Conservation (phyloP, 169 alveolate species). For the Plasmodium chabaudi region DNA sequence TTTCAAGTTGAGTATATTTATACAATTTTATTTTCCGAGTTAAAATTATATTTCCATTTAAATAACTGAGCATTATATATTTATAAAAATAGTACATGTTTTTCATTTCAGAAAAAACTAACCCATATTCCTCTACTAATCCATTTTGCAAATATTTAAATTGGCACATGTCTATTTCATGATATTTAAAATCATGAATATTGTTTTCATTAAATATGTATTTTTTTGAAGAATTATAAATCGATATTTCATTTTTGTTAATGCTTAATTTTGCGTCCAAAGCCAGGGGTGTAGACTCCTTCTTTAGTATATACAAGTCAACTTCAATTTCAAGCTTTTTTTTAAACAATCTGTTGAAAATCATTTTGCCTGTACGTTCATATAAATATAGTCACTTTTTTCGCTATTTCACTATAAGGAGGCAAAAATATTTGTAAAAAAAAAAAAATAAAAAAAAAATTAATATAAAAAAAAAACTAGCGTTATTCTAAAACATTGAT, state of each 20-base stretch:
- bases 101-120: conserved; percentile 25
- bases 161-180: conserved; percentile 61
- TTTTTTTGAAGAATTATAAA: conserved; percentile 6
- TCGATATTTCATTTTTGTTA: conserved; percentile 11
- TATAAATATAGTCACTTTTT: not conserved
- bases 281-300: conserved; percentile 22
- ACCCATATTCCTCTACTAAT: conserved; percentile 34
- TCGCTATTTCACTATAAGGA: not conserved
- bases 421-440: not conserved
- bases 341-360: conserved; percentile 22
- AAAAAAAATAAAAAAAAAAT: not conserved
- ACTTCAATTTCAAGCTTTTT: conserved; percentile 23
- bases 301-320: conserved; percentile 22
- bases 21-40: conserved; percentile 12
- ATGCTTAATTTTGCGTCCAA: conserved; percentile 32
- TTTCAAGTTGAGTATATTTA: conserved; percentile 5
- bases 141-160: conserved; percentile 33
- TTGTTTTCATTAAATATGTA: conserved; percentile 35
- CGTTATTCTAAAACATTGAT: no score
- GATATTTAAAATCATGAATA: conserved; percentile 37
- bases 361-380: conserved; percentile 14
- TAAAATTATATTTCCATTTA: conserved; percentile 31
- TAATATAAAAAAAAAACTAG: not conserved
- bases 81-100: conserved; percentile 53
- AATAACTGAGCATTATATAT: conserved; percentile 44